These are phyloP conservation scores for Punica granatum DNA, from an alignment of 345 rosid genomes.

Conservation along the genomic window DNA sequence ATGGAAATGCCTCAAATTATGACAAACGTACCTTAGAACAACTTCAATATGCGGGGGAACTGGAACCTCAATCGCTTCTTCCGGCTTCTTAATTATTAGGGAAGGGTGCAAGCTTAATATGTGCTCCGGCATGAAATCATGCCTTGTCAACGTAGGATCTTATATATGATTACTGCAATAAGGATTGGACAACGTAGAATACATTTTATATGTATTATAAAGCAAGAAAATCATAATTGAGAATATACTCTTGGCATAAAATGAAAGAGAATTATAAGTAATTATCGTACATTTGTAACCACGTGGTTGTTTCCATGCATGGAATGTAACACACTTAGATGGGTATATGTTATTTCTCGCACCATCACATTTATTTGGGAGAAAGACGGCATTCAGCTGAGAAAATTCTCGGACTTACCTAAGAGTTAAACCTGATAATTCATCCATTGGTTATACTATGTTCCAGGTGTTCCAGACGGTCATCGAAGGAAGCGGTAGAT, in stretches of 20 bases:
- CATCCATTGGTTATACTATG: not conserved
- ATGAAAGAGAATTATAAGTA: too few species aligned
- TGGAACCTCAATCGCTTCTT: constrained; percentile 70
- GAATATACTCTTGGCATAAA: too few species aligned
- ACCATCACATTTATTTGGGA: not conserved
- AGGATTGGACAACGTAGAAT: too few species aligned
- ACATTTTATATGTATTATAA: too few species aligned
- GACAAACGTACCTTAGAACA: constrained; percentile 2
- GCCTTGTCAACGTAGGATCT: constrained; percentile 83
- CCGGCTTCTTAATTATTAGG: constrained; percentile 35
- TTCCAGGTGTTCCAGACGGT: constrained; percentile 65
- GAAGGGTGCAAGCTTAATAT: constrained; percentile 61
- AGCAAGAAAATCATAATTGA: too few species aligned
- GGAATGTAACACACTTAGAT: constrained; percentile 59
- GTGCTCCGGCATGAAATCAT: constrained; percentile 93
- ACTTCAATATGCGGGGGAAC: constrained; percentile 25
- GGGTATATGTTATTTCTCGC: constrained; percentile 37
- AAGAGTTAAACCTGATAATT: not conserved
- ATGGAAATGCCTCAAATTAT: not conserved
- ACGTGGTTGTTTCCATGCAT: too few species aligned
- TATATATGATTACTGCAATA: too few species aligned
- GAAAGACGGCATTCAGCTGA: not conserved
- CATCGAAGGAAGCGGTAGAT: constrained; percentile 46
- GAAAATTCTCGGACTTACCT: not conserved
- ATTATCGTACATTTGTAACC: too few species aligned